Base-by-base conservation (phyloP, 106 monocot genomes). In the Platanthera guangdongensis region DNA sequence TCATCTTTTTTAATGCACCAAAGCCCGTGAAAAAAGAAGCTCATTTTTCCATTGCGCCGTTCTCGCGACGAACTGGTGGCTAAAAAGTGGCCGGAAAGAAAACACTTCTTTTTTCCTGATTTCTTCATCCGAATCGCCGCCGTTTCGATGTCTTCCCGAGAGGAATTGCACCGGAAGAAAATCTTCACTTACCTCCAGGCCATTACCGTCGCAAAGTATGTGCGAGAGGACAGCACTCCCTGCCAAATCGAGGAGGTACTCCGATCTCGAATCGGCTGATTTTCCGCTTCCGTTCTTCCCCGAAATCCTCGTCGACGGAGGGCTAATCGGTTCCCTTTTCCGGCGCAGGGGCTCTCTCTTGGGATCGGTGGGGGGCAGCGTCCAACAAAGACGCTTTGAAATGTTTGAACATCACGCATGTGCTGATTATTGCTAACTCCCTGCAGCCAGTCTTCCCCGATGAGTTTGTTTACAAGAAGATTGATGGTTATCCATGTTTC, bases 381-480 rank as follows among this genome's bases (percentile, higher is more conserved):
- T 62, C 73, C 39, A 91, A 93, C 60, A 87, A 83, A 75, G 81
- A 84, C 4, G 87, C 79, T 53, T 77, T 96, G 73, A 93, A 83
- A 71, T 64, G 48, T 6, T 62, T 76, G n/a, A 89, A 88, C 79
- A 81, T 96, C 47, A 93, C 96, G 50, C 93, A 91, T 76, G 73
- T 96, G 62, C 62, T 96, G 79, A 85, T 85, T 28, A 91, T 89
- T 8, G 90, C 90, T 30, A 84, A 82, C 74, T 93, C 96, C 12
- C 75, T 96, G 39, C 59, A 86, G 16, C 91, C 93, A 51, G 81
- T 86, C 18, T 93, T 72, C 73, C 93, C 93, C 2, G 75, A 81
- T 74, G 93, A 96, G 75, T 96, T 96, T 73, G 76, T 80, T 32
- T 96, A 93, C 60, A 96, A 91, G 83, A 93, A 91, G 80, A 84